Base-by-base conservation (phyloP, 2,329 filamentous ascomycete genomes). In the Apiospora kogelbergensis region DNA sequence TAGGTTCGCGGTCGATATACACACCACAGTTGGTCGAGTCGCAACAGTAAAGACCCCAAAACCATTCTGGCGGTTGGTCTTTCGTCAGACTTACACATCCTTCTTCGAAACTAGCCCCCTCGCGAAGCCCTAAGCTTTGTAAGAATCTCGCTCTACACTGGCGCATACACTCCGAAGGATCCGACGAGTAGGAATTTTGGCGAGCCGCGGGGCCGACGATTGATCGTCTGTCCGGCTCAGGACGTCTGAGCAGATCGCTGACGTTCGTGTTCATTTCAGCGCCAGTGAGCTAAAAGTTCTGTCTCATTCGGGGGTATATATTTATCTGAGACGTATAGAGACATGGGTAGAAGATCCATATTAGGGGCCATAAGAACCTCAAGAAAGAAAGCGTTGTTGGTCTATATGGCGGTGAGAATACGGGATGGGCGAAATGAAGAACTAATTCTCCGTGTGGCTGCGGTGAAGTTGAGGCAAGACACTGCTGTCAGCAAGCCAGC, bases 1-100 rank as follows among this genome's bases (percentile, higher is more conserved):
- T 63, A 3, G 72, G 70, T 30, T 24, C 30, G 3, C 2, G 65
- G 17, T 74, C 71, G 57, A 80, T 80, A 69, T 80, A 77, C 60
- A 88, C 84, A 37, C 85, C 86, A 73, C 86, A 88, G 65, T 80
- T 80, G 66, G 79, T 81, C 65, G 81, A 80, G 73, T 87, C 84
- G 75, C 86, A 87, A 75, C 84, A 85, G 74, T 88, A 88, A 26
- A 88, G 77, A 48, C 78, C 74, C 79, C 81, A 82, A 13, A 88
- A 79, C 53, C 78, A 73, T 33, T 74, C 73, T 66, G 75, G 73
- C 41, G 76, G 71, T 26, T 70, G 67, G 9, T 69, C 67, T 22
- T 70, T 67, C 63, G 75, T 73, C 64, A 78, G 70, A 48, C 72
- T 68, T 17, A 68, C 68, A 65, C 76, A 78, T 65, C 73, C 71